Percentiles rank a stretch among this genome's conserved stretches.
Evolutionary conservation across 805 yeast species (phyloP).

Genomic region (Wickerhamomyces canadensis): DNA sequence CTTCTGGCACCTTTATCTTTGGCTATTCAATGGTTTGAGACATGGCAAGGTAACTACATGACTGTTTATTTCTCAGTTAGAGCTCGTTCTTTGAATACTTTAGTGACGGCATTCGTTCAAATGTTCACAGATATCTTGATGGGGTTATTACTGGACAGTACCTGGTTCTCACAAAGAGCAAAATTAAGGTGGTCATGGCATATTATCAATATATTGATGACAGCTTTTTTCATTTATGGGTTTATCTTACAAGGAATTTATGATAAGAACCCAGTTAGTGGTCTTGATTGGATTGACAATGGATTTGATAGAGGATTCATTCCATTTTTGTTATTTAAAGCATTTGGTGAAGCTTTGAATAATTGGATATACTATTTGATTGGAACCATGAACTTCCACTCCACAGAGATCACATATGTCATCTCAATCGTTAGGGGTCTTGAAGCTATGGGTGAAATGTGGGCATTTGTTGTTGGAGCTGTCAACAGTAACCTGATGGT

Average conservation of each 20-base stretch:
- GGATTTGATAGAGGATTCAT: constrained; percentile 15
- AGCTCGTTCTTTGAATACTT: constrained; percentile 21
- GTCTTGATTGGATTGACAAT: constrained; percentile 18
- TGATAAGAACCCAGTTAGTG: constrained; percentile 5
- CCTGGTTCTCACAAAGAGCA: constrained; percentile 2
- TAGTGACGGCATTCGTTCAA: constrained; percentile 19
- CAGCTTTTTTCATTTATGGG: constrained; percentile 19
- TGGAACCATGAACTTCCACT: constrained; percentile 16
- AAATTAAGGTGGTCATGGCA: constrained; percentile 18
- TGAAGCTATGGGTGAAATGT: constrained; percentile 20
- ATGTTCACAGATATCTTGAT: constrained; percentile 15
- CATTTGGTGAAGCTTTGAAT: constrained; percentile 18
- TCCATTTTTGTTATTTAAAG: constrained; percentile 21
- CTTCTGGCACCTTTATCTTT: constrained; percentile 18
- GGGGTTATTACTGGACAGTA: constrained; percentile 16
- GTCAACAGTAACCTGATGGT: constrained; percentile 20
- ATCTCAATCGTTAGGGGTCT: constrained; percentile 19
- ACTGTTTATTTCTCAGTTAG: constrained; percentile 23
- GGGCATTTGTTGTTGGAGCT: constrained; percentile 19
- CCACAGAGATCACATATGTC: constrained; percentile 17
- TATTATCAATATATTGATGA: constrained; percentile 4
- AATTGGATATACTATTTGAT: constrained; percentile 24
- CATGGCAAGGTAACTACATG: constrained; percentile 21
- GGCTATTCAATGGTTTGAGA: constrained; percentile 17
- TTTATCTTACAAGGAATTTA: constrained; percentile 11